A percentile compares a stretch with the other conserved stretches of the same genome.
Evolutionary conservation across 2,329 filamentous ascomycete species (phyloP).

Genomic region (Paecilomyces sp.): DNA sequence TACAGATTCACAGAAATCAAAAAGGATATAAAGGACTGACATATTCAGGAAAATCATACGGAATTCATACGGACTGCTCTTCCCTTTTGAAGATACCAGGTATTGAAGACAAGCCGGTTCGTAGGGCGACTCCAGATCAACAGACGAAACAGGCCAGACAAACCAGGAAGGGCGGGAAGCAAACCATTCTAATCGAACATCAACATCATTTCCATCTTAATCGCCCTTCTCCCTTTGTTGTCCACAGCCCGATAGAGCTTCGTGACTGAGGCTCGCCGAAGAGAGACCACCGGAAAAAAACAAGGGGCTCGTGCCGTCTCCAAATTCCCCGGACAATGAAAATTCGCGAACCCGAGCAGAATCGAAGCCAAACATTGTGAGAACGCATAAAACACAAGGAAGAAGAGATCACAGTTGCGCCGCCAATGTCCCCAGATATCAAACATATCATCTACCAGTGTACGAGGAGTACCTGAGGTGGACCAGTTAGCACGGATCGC

Average conservation of each 20-base stretch:
- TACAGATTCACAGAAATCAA: too few relatives aligned
- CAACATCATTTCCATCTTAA: not conserved
- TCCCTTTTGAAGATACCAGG: not conserved
- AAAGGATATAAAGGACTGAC: not conserved
- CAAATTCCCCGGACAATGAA: not conserved
- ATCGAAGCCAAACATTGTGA: conserved; percentile 9
- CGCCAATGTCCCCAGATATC: conserved; percentile 22
- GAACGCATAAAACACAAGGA: conserved; percentile 7
- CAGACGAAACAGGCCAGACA: not conserved
- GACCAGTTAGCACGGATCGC: not conserved
- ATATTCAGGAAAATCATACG: not conserved
- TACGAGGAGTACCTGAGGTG: conserved; percentile 29
- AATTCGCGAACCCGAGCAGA: not conserved
- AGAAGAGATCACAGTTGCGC: conserved; percentile 24
- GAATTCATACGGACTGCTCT: not conserved
- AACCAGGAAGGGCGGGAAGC: not conserved
- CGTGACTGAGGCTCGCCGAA: not conserved
- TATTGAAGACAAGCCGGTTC: not conserved
- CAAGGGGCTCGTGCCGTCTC: not conserved
- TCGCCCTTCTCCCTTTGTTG: not conserved
- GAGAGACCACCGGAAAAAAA: not conserved
- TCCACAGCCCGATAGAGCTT: not conserved
- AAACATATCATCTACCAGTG: conserved; percentile 29
- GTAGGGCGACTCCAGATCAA: not conserved
- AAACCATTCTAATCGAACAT: not conserved